Conservation (phyloP, 768 basidiomycete species). For the Mycena pura region DNA sequence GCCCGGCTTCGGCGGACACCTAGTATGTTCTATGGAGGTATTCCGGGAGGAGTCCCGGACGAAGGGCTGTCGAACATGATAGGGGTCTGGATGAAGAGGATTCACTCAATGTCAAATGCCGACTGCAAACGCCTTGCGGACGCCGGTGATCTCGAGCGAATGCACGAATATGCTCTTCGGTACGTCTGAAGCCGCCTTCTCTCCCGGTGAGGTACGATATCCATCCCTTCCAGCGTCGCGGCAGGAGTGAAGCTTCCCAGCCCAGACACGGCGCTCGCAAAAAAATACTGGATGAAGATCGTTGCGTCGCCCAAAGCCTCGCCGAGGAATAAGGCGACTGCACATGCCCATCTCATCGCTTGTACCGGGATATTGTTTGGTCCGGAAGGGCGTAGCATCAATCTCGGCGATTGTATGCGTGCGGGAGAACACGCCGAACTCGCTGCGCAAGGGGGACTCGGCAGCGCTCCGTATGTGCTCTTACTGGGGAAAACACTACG, state of each 20-base stretch:
- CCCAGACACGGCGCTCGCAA: neutral
- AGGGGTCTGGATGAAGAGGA: neutral
- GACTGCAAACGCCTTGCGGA: neutral
- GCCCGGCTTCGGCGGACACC: no score
- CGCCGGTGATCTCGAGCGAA: neutral
- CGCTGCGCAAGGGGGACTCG: neutral
- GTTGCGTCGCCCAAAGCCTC: neutral
- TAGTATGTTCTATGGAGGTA: no score
- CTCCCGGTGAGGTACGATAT: no score
- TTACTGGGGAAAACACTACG: neutral
- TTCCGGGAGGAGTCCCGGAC: no score
- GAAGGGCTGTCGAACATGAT: no score
- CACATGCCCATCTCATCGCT: neutral
- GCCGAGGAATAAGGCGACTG: neutral
- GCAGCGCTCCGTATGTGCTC: neutral
- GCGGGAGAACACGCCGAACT: constrained; percentile 3
- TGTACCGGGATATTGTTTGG: neutral
- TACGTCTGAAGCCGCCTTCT: no score
- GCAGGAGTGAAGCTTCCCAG: neutral
- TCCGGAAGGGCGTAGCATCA: neutral
- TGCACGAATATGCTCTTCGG: constrained; percentile 6
- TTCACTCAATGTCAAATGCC: neutral
- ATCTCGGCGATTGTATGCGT: neutral
- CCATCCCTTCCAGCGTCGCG: no score
- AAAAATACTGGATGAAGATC: neutral